Base-by-base conservation (phyloP, 2,329 filamentous ascomycete genomes). In the Ustulina deusta region DNA sequence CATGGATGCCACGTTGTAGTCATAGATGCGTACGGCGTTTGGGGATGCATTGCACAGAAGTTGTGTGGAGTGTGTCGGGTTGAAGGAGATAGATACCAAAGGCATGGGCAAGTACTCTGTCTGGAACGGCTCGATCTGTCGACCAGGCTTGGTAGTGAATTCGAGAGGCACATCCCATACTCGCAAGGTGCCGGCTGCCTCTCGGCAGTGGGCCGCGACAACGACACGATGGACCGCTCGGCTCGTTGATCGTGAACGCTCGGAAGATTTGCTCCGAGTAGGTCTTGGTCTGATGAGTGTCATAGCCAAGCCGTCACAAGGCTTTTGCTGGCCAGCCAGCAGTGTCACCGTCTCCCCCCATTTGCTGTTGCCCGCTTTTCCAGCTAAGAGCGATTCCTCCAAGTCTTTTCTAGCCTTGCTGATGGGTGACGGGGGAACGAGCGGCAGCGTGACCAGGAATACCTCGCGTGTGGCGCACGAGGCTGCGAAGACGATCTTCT, bases 341-440 rank as follows among this genome's bases (percentile, higher is more conserved):
- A 84, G 75, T 1, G 85, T 81, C 27, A 91, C 78, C 0, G 83
- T 84, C 77, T 91, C 89, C 6, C 88, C 88, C 87, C 89, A 91
- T n/a, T 83, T 83, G 44, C 88, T 88, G 36, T 84, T 87, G 20
- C 89, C 89, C 40, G 85, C 85, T 68, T 83, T 84, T 22, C 83
- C 85, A 7, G 84, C 83, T 58, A 88, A 75, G 10, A 89, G 81
- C 65, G 81, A 83, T 20, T 79, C 78, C 61, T 81, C 83, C 27
- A 90, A 79, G 66, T 89, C 86, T 3, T 83, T 80, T 11, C 87
- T 81, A 2, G 82, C 80, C 74, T 90, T 90, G 76, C 86, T 89
- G 73, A 84, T 81, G 11, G 86, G 84, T 2, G 88, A 90, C 0
- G 88, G 88, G 0, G 89, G 89, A 0, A 86, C 88, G 34, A 90